Evolutionary conservation across 2,329 filamentous ascomycete genomes (phyloP).

Genomic region (Penicillium polonicum): DNA sequence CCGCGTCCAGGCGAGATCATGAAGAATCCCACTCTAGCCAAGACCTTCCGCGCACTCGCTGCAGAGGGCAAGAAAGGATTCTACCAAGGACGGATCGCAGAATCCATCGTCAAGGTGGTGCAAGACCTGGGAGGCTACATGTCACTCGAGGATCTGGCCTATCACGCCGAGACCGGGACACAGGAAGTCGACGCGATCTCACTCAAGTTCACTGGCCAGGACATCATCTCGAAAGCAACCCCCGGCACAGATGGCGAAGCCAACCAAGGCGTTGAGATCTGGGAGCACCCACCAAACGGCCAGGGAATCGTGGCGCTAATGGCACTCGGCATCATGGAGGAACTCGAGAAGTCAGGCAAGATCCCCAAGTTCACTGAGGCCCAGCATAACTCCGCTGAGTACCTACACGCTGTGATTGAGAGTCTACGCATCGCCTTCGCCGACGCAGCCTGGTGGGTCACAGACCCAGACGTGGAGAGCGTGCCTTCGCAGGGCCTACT

Average conservation of each 20-base stretch:
- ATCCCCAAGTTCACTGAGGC: conserved; percentile 65
- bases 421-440: conserved; percentile 84
- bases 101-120: conserved; percentile 76
- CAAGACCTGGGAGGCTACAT: conserved; percentile 74
- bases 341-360: conserved; percentile 71
- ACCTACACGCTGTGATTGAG: conserved; percentile 85
- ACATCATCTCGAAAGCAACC: conserved; percentile 27
- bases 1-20: conserved; percentile 83
- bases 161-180: conserved; percentile 70
- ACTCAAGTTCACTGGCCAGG: conserved; percentile 69
- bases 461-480: conserved; percentile 66
- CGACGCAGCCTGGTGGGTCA: conserved; percentile 85
- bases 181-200: conserved; percentile 85
- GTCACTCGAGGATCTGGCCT: conserved; percentile 73
- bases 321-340: conserved; percentile 86
- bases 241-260: conserved; percentile 30
- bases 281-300: conserved; percentile 96
- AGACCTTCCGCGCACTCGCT: conserved; percentile 76
- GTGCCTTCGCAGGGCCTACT: conserved; percentile 72
- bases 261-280: conserved; percentile 67
- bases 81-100: conserved; percentile 79
- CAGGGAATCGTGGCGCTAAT: conserved; percentile 95
- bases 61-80: conserved; percentile 85
- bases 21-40: conserved; percentile 76
- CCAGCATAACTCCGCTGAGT: conserved; percentile 79